Base-by-base conservation (phyloP, 225 moss, liverwort and hornwort genomes). In the Sphagnum contortum region DNA sequence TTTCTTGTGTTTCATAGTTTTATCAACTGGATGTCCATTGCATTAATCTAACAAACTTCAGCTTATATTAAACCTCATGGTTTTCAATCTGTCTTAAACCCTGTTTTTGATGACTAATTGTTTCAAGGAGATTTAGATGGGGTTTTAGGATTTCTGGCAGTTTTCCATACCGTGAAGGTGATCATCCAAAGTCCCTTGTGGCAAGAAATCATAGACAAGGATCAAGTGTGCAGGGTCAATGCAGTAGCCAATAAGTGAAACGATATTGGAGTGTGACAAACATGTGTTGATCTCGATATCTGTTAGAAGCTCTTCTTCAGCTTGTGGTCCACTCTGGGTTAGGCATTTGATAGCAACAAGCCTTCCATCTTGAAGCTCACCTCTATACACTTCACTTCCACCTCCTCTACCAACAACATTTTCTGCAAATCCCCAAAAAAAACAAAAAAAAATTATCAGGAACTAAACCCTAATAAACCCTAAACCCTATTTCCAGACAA, bases 391-490 rank as follows among this genome's bases (percentile, higher is more conserved):
- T 73, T 81, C 80, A 78, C 84, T 84, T 45, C 84, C 84, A 44
- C 84, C 84, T 55, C 84, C 84, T 52, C 80, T 84, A 61, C 84
- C 84, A 65, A 84, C 80, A 66, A 84, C 69, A 66, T 84, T 81
- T 64, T 73, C 84, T 84, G 56, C 60, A 71, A 67, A 50, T 9
- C 12, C 64, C 44, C 29, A 0, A 29, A 29, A 29, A 29, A 29
- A 29, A 29, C 0, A 29, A 29, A 29, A 29, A 29, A 29, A 29
- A 29, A 29, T 29, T 29, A 29, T 29, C 29, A 29, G 29, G 29
- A 29, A 29, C 29, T 29, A 29, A 29, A 29, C 1, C 29, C 0
- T 29, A 29, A 29, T 29, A 29, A 29, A 29, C 0, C 29, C 29
- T 29, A 29, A 29, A 29, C 29, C 29, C 29, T 29, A 0, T 29